These are phyloP conservation scores for Hibiscus tridactylites DNA, from an alignment of 345 rosid species.

Conservation along the genomic window DNA sequence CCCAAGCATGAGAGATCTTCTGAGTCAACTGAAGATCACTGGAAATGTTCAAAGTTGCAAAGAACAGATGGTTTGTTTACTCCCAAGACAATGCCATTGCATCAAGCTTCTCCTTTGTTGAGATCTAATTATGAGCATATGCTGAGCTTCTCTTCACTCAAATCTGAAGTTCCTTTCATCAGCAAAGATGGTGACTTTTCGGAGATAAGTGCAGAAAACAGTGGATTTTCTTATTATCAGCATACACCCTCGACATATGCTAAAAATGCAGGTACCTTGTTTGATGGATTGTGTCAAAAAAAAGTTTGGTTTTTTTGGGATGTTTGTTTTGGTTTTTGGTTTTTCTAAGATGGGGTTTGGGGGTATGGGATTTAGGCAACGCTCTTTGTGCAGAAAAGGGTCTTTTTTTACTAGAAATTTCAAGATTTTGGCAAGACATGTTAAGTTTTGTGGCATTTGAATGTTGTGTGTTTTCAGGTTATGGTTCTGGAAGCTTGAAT, in stretches of 20 bases:
- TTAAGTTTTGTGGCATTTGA: not conserved
- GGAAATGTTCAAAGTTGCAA: slow-evolving; percentile 28
- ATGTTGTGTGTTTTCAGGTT: slow-evolving; percentile 27
- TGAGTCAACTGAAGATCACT: slow-evolving; percentile 33
- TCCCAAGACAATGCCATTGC: slow-evolving; percentile 39
- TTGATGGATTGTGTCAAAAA: slow-evolving; percentile 4
- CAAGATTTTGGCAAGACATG: not conserved
- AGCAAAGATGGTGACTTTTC: slow-evolving; percentile 25
- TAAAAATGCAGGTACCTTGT: slow-evolving; percentile 32
- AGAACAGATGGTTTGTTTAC: slow-evolving; percentile 28
- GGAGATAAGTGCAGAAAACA: slow-evolving; percentile 24
- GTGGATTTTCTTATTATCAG: slow-evolving; percentile 29
- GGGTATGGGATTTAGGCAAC: slow-evolving; percentile 2
- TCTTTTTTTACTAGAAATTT: slow-evolving; percentile 16
- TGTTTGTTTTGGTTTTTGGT: not conserved
- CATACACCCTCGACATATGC: slow-evolving; percentile 16
- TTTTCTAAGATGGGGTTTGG: not conserved
- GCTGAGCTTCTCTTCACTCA: slow-evolving; percentile 48
- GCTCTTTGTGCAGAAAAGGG: slow-evolving; percentile 6
- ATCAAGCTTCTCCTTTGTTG: slow-evolving; percentile 30
- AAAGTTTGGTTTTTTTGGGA: slow-evolving; percentile 5
- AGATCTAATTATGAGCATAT: slow-evolving; percentile 55
- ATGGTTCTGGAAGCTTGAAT: slow-evolving; percentile 40
- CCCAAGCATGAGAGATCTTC: slow-evolving; percentile 27
- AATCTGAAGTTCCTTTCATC: slow-evolving; percentile 31